Evolutionary conservation across 345 rosid species (phyloP), one percentile per base, ranked within the genome.

Genomic region (Sapria himalayana): DNA sequence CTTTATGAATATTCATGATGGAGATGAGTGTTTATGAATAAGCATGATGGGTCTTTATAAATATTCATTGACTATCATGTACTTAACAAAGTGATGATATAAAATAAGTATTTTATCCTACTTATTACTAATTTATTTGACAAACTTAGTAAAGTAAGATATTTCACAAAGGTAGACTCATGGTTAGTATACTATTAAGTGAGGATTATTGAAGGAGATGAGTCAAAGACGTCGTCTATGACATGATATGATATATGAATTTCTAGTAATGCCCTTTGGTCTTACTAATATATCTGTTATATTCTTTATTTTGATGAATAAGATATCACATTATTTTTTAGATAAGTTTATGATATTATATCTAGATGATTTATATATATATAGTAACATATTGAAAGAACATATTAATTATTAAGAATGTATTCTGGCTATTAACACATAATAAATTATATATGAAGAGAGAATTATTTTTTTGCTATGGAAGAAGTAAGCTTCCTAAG

Each of bases 1-100:
- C n/a, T n/a, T n/a, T n/a, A n/a, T n/a, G n/a, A n/a, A n/a, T n/a
- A n/a, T n/a, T n/a, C n/a, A n/a, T n/a, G n/a, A n/a, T n/a, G n/a
- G n/a, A n/a, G n/a, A n/a, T n/a, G n/a, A n/a, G n/a, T n/a, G n/a
- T n/a, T n/a, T n/a, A n/a, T n/a, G n/a, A n/a, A n/a, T n/a, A n/a
- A n/a, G n/a, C n/a, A n/a, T n/a, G n/a, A n/a, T n/a, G n/a, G n/a
- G n/a, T n/a, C n/a, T n/a, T n/a, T n/a, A n/a, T n/a, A n/a, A n/a
- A n/a, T n/a, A n/a, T n/a, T n/a, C 44, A 7, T 39, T 15, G 20
- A 39, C 9, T 49, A 49, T 10, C 21, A 22, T 2, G 44, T 29
- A 5, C 19, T 52, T 1, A 52, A 52, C 37, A 52, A 52, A 15
- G 29, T 52, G 3, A 52, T 38, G 2, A 9, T 52, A 3, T 43